Percentiles rank a stretch among this genome's conserved stretches.
These are phyloP conservation scores for Arthroderma uncinatum DNA, from an alignment of 2,329 filamentous ascomycete species.

Conservation along the genomic window DNA sequence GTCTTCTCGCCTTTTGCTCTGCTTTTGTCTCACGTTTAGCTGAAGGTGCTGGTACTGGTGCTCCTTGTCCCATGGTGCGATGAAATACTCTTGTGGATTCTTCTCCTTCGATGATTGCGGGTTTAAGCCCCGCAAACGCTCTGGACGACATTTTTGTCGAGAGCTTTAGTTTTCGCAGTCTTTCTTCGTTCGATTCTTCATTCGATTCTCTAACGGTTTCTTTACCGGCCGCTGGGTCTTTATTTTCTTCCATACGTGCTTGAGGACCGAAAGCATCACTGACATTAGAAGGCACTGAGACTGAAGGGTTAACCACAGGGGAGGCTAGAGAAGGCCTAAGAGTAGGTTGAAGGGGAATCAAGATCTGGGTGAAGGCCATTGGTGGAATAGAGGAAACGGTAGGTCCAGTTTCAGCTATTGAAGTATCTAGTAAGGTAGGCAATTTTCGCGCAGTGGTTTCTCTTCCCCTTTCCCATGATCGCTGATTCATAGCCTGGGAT, in stretches of 20 bases:
- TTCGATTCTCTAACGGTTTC: no score
- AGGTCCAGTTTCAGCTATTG: background rate
- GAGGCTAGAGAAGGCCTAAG: background rate
- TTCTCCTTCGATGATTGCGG: constrained; percentile 14
- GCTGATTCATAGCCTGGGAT: background rate
- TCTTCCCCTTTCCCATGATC: background rate
- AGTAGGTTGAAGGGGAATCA: background rate
- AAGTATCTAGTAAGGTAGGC: background rate
- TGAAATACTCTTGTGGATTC: constrained; percentile 19
- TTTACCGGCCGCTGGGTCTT: background rate
- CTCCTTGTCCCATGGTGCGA: constrained; percentile 25
- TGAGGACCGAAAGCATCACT: background rate
- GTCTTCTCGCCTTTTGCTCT: constrained; percentile 17
- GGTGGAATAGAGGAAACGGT: background rate
- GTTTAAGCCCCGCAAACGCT: background rate
- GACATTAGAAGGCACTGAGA: background rate
- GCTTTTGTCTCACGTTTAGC: constrained; percentile 16
- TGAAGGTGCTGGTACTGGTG: constrained; percentile 10
- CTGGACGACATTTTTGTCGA: background rate
- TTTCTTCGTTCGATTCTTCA: background rate
- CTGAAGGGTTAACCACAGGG: background rate
- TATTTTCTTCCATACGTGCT: background rate
- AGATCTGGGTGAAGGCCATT: background rate
- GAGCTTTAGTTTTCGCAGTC: background rate
- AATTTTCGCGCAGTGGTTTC: background rate